A percentile compares a stretch with the other conserved stretches of the same genome.
These are phyloP conservation scores for Phytophthora pini DNA, from an alignment of 352 stramenopile species.

Conservation along the genomic window DNA sequence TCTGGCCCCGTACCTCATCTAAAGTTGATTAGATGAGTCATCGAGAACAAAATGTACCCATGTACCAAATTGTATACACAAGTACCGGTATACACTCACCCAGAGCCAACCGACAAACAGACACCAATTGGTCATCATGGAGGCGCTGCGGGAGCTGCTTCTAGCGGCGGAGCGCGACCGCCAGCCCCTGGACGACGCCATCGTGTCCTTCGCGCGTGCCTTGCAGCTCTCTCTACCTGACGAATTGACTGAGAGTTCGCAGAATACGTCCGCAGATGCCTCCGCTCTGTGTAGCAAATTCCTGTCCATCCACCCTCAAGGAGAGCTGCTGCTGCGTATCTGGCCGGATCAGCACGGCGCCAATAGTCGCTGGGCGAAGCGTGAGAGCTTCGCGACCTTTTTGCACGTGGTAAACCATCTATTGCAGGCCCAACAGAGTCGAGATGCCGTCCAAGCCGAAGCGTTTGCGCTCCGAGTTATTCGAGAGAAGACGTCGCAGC, in stretches of 20 bases:
- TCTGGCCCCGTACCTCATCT: not conserved
- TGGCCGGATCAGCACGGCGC: slow-evolving; percentile 67
- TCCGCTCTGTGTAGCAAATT: slow-evolving; percentile 38
- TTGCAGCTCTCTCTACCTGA: slow-evolving; percentile 12
- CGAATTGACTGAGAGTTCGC: not conserved
- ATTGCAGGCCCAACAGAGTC: slow-evolving; percentile 39
- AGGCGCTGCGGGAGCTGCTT: slow-evolving; percentile 69
- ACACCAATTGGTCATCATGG: slow-evolving; percentile 18
- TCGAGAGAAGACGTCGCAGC: slow-evolving; percentile 64
- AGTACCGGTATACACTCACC: not conserved
- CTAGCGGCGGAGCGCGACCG: slow-evolving; percentile 63
- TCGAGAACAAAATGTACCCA: not conserved
- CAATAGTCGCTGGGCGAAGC: slow-evolving; percentile 63
- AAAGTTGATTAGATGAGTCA: not conserved
- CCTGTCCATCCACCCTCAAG: slow-evolving; percentile 60
- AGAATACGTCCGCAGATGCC: slow-evolving; percentile 14
- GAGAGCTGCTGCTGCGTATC: slow-evolving; percentile 63
- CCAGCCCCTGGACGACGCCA: slow-evolving; percentile 63
- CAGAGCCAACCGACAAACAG: slow-evolving; percentile 2
- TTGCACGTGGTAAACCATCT: slow-evolving; percentile 64
- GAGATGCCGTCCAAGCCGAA: slow-evolving; percentile 51
- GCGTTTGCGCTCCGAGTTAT: slow-evolving; percentile 68
- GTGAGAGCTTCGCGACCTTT: slow-evolving; percentile 74
- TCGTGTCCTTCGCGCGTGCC: slow-evolving; percentile 47
- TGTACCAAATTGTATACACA: not conserved